A percentile compares a stretch with the other conserved stretches of the same genome.
phyloP scores from a whole-genome alignment of 805 yeast genomes.

The Wickerhamomyces xylosicus region DNA sequence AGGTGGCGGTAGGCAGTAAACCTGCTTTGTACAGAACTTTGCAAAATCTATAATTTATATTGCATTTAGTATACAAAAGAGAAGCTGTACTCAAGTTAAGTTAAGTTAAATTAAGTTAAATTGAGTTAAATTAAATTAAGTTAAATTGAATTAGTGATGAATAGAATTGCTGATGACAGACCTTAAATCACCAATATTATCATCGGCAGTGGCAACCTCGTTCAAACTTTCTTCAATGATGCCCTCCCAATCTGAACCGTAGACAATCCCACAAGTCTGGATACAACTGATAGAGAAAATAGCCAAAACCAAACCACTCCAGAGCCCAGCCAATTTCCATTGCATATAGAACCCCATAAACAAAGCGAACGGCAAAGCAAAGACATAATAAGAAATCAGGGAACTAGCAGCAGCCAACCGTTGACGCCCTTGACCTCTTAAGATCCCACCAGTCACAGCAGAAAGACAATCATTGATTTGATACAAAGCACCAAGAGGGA shows the following conservation, averaged over 20 bases:
- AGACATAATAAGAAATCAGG: conserved; percentile 42
- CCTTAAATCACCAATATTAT: conserved; percentile 10
- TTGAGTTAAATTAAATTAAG: no score
- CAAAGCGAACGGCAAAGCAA: conserved; percentile 51
- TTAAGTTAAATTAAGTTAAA: no score
- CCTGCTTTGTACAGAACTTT: no score
- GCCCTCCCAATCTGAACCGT: conserved; percentile 34
- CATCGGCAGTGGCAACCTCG: conserved; percentile 8
- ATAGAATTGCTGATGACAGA: conserved; percentile 12
- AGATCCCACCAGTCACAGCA: conserved; percentile 65
- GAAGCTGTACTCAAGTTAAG: no score
- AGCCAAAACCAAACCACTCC: conserved; percentile 51
- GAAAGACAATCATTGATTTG: conserved; percentile 62
- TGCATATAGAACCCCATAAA: conserved; percentile 38
- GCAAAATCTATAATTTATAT: no score
- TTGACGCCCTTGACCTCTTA: conserved; percentile 73
- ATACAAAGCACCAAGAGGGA: conserved; percentile 58
- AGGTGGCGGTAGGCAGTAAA: no score
- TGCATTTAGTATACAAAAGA: no score
- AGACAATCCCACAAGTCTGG: conserved; percentile 27
- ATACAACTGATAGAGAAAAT: conserved; percentile 36
- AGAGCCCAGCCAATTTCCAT: conserved; percentile 43
- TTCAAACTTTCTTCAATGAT: conserved; percentile 28
- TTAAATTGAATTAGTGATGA: conserved; percentile 1
- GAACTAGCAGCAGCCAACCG: conserved; percentile 52